Conservation (phyloP, 2,329 filamentous ascomycete species). For the Neonectria hederae region DNA sequence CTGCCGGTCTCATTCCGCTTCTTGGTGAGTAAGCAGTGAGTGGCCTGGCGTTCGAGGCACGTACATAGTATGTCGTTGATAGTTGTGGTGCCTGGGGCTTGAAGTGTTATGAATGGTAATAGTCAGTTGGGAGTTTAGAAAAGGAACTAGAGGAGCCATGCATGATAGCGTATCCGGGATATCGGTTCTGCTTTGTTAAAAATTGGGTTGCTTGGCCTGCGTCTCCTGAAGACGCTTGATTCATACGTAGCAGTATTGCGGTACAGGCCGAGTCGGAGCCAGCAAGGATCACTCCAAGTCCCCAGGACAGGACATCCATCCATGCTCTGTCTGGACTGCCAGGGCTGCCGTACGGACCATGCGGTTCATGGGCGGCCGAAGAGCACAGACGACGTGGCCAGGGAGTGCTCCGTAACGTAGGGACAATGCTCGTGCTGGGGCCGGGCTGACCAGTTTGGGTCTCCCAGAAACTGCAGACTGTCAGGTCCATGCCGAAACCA, state of each 20-base stretch:
- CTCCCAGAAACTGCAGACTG: slow-evolving; percentile 3
- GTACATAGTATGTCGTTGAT: neutral
- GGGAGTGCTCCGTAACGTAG: neutral
- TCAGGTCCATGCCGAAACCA: slow-evolving; percentile 17
- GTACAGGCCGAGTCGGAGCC: slow-evolving; percentile 2
- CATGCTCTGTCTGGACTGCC: slow-evolving; percentile 10
- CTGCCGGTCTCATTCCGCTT: neutral
- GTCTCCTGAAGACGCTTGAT: slow-evolving; percentile 5
- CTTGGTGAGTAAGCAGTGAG: neutral
- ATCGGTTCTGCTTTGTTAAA: neutral
- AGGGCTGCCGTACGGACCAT: slow-evolving; percentile 2
- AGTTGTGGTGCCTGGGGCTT: neutral
- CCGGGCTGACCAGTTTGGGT: too few species aligned
- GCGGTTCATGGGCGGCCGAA: neutral
- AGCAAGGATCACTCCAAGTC: slow-evolving; percentile 16
- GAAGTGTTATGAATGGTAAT: slow-evolving; percentile 1
- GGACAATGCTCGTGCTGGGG: neutral
- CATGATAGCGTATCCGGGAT: slow-evolving; percentile 7
- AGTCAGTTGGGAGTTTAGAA: neutral
- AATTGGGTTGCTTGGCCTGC: slow-evolving; percentile 3
- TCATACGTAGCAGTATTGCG: neutral
- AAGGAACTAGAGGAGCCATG: neutral
- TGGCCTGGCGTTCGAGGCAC: neutral
- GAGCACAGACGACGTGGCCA: slow-evolving; percentile 12
- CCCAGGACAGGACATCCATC: neutral